Percentiles rank a stretch among this genome's conserved stretches.
phyloP scores from a whole-genome alignment of 805 yeast genomes.

The Pichia nanzhaoensis region DNA sequence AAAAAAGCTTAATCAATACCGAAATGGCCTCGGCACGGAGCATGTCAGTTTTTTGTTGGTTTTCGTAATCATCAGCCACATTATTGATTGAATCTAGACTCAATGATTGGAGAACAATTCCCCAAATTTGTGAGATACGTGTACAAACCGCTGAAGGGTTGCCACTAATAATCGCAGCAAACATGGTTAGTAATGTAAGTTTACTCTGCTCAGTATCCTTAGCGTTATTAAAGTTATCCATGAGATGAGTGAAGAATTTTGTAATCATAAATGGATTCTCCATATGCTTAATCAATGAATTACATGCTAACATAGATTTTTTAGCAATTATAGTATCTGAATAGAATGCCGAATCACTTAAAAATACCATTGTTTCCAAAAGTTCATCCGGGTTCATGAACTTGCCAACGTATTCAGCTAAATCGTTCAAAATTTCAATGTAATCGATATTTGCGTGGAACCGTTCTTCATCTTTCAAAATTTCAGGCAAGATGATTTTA shows the following conservation, averaged over 20 bases:
- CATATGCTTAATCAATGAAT: constrained; percentile 26
- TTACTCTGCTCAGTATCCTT: constrained; percentile 8
- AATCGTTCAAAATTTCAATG: constrained; percentile 54
- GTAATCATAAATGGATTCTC: constrained; percentile 7
- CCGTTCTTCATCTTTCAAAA: constrained; percentile 20
- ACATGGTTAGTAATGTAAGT: neutral
- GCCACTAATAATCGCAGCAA: constrained; percentile 21
- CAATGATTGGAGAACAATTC: constrained; percentile 13
- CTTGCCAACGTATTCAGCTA: constrained; percentile 40
- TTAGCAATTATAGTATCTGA: constrained; percentile 41
- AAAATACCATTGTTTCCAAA: constrained; percentile 19
- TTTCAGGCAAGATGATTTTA: constrained; percentile 33
- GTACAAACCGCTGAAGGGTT: constrained; percentile 23
- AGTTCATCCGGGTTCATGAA: constrained; percentile 22
- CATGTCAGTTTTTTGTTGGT: constrained; percentile 27
- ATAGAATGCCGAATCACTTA: constrained; percentile 33
- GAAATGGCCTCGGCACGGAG: constrained; percentile 44
- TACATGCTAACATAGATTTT: constrained; percentile 37
- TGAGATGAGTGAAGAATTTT: neutral
- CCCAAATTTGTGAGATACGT: constrained; percentile 12
- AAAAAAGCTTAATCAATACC: constrained; percentile 35
- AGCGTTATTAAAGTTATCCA: neutral
- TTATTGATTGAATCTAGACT: constrained; percentile 18
- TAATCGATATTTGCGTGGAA: constrained; percentile 40
- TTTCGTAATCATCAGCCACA: constrained; percentile 29